Evolutionary conservation across 768 basidiomycete species (phyloP), one percentile per base, ranked within the genome.

Genomic region (Russula earlei): DNA sequence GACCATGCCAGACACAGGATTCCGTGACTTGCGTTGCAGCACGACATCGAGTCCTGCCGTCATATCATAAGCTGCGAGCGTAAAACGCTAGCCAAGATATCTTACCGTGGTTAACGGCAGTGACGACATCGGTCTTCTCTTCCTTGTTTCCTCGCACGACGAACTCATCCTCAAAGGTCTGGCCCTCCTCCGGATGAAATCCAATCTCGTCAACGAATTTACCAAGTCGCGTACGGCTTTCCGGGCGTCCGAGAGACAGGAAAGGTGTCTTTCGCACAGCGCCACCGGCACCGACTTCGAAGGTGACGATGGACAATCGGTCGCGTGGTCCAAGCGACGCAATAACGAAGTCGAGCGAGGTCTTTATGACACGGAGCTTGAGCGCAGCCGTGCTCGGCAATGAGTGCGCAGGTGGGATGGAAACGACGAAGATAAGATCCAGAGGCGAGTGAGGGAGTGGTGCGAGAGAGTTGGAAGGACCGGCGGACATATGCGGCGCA

Each of bases 81-180:
- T 3, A 52, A 27, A 4, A 45, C 58, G 52, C 17, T 53, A 12
- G 15, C 14, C 27, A 37, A 17, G 36, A 29, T n/a, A 46, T 52
- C 73, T 48, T 51, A 85, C 90, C 91, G 64, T 95, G 86, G 68
- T 99, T 99, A 55, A 97, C 91, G n/a, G 94, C 96, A 11, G 94
- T 95, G 22, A 98, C 92, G 17, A 99, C 95, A 68, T 96, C 95
- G 25, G 91, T 91, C 71, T 93, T 90, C 70, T 97, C 94, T 17
- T 97, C 94, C 66, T 85, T 85, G 56, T 82, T 82, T 14, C 82
- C 82, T 57, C 83, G 75, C 19, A 90, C 81, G 67, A 85, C 69
- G 61, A 81, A 81, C 57, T 79, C 77, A 61, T 83, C 82, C 14
- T 59, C 60, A 24, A 54, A 56, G 2, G 44, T 17, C 31, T 60